Conservation (phyloP, 169 alveolate genomes). For the Plasmodium vinckei region DNA sequence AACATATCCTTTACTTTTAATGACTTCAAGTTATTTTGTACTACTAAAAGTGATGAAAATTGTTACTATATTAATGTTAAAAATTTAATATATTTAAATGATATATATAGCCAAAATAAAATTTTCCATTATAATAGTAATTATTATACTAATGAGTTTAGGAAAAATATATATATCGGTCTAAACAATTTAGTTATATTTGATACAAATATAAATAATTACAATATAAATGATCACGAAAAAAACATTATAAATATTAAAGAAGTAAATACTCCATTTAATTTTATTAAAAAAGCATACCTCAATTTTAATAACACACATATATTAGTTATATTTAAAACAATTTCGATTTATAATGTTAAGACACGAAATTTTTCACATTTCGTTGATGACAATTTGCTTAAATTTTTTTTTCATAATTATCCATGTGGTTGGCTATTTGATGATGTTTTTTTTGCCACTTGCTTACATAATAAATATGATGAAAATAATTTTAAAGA, state of each 20-base stretch:
- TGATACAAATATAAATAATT: slow-evolving; percentile 51
- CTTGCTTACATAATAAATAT: slow-evolving; percentile 67
- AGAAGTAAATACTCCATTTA: slow-evolving; percentile 72
- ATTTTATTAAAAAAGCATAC: slow-evolving; percentile 59
- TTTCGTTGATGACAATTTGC: slow-evolving; percentile 55
- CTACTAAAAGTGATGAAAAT: background rate
- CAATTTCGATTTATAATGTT: slow-evolving; percentile 47
- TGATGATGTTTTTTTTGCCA: slow-evolving; percentile 61
- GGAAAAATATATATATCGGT: slow-evolving; percentile 52
- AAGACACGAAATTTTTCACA: slow-evolving; percentile 58
- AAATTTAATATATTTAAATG: slow-evolving; percentile 53
- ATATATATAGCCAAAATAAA: slow-evolving; percentile 52
- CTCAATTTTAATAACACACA: slow-evolving; percentile 54
- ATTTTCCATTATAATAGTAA: slow-evolving; percentile 71
- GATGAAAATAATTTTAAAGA: slow-evolving; percentile 67
- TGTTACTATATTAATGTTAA: slow-evolving; percentile 42
- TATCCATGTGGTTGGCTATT: slow-evolving; percentile 70
- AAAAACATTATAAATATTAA: slow-evolving; percentile 37
- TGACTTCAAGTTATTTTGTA: slow-evolving; percentile 55
- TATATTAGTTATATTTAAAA: slow-evolving; percentile 48
- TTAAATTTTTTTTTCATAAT: slow-evolving; percentile 62
- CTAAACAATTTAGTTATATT: slow-evolving; percentile 49
- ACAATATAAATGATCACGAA: slow-evolving; percentile 51
- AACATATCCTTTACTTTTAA: slow-evolving; percentile 63
- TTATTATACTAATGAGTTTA: slow-evolving; percentile 50